Conservation (phyloP, 1,139 yeast genomes). For the Kurtzmaniella quercitrusa region DNA sequence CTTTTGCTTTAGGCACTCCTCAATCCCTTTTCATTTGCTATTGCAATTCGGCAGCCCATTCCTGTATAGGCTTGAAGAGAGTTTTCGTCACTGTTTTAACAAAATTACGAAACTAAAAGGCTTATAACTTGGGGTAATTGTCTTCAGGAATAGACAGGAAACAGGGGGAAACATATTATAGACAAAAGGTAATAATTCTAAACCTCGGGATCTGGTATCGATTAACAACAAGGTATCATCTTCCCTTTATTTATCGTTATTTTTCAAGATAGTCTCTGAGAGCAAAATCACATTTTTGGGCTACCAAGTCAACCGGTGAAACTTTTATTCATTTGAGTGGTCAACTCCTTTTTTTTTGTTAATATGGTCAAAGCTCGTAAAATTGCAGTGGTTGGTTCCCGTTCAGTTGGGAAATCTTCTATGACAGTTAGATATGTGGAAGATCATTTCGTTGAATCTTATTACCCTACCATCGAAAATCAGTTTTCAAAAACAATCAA, state of each 20-base stretch:
- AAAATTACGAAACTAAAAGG: background rate
- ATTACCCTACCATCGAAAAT: slow-evolving; percentile 91
- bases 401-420: slow-evolving; percentile 89
- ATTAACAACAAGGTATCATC: too few relatives aligned
- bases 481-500: slow-evolving; percentile 73
- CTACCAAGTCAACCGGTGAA: too few relatives aligned
- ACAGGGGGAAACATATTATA: too few relatives aligned
- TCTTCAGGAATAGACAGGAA: too few relatives aligned
- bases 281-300: too few relatives aligned
- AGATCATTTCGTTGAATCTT: slow-evolving; percentile 82
- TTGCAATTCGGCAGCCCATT: background rate
- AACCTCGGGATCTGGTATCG: too few relatives aligned
- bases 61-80: background rate
- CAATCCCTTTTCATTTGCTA: background rate
- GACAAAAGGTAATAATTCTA: too few relatives aligned
- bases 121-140: too few relatives aligned
- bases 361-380: slow-evolving; percentile 57
- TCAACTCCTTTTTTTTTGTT: too few relatives aligned
- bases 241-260: too few relatives aligned
- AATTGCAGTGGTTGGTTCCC: slow-evolving; percentile 83
- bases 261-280: too few relatives aligned
- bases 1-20: background rate
- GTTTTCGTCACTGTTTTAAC: background rate
- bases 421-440: slow-evolving; percentile 85
- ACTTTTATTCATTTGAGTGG: too few relatives aligned